A percentile compares a stretch with the other conserved stretches of the same genome.
Conservation (phyloP, 78 protist species). For the Dictyostelium brefeldianum region DNA sequence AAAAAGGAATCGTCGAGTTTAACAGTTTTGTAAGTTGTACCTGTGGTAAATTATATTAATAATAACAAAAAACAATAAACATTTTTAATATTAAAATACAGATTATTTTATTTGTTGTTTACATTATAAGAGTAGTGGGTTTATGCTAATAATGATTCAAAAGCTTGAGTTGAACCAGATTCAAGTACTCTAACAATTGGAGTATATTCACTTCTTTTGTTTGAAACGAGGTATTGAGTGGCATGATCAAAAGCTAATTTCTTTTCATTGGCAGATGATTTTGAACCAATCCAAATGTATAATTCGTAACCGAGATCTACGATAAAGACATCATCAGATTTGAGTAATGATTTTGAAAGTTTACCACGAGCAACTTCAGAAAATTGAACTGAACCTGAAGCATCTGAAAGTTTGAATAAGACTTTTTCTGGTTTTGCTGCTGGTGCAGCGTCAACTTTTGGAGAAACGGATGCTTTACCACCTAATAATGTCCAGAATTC, state of each 20-base stretch:
- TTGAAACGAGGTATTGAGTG: not conserved
- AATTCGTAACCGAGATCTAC: constrained; percentile 62
- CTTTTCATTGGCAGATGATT: constrained; percentile 32
- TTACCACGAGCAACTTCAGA: constrained; percentile 46
- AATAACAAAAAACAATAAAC: no score
- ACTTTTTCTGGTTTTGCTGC: constrained; percentile 5
- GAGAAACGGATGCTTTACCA: constrained; percentile 21
- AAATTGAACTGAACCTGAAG: constrained; percentile 3
- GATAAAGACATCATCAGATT: constrained; percentile 64
- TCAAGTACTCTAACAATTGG: constrained; percentile 68
- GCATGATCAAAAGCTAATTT: constrained; percentile 43
- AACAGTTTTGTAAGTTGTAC: constrained; percentile 93
- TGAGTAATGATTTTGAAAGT: not conserved
- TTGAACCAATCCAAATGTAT: constrained; percentile 70
- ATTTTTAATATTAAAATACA: not conserved
- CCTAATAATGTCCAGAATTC: constrained; percentile 39
- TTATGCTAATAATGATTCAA: not conserved
- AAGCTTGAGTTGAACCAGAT: constrained; percentile 5
- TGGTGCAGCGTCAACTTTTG: not conserved
- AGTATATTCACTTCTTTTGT: constrained; percentile 22
- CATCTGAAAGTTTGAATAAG: constrained; percentile 43
- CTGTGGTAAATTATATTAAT: no score
- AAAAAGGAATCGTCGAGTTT: constrained; percentile 90
- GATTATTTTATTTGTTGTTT: not conserved
- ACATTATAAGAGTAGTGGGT: no score